Evolutionary conservation across 768 basidiomycete species (phyloP).

Genomic region (Termitomyces sp.): DNA sequence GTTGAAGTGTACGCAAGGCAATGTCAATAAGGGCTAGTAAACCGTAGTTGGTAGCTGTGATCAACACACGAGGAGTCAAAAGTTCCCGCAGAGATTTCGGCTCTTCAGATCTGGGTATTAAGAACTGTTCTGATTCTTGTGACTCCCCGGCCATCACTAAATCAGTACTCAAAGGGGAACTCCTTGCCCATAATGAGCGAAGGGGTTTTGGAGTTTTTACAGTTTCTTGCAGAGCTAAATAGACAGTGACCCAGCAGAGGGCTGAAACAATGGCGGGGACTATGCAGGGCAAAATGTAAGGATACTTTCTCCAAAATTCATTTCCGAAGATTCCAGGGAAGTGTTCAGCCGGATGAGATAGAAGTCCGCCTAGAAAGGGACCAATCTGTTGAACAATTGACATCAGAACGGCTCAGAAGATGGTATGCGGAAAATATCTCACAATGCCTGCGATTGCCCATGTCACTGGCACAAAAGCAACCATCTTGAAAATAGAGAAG

Average conservation of each 20-base stretch:
- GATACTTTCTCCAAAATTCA: constrained; percentile 44
- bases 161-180: background rate
- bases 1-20: constrained; percentile 57
- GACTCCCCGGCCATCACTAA: background rate
- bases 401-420: background rate
- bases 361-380: constrained; percentile 51
- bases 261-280: constrained; percentile 55
- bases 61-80: constrained; percentile 46
- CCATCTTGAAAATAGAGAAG: constrained; percentile 29
- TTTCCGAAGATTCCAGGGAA: constrained; percentile 43
- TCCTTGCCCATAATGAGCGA: constrained; percentile 15
- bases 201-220: constrained; percentile 19
- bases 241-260: constrained; percentile 46
- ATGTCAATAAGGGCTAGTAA: constrained; percentile 62
- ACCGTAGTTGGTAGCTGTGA: constrained; percentile 61
- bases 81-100: constrained; percentile 41
- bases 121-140: constrained; percentile 5
- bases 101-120: constrained; percentile 16
- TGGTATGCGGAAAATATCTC: background rate
- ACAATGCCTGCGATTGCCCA: constrained; percentile 24
- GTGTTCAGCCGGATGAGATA: constrained; percentile 47
- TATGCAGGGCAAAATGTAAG: constrained; percentile 65
- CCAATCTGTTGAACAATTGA: constrained; percentile 23
- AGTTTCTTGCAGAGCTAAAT: constrained; percentile 50
- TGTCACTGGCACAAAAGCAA: constrained; percentile 57